Percentiles rank a stretch among this genome's conserved stretches.
Conservation (phyloP, 2,329 filamentous ascomycete genomes). For the Fusarium liriodendri region DNA sequence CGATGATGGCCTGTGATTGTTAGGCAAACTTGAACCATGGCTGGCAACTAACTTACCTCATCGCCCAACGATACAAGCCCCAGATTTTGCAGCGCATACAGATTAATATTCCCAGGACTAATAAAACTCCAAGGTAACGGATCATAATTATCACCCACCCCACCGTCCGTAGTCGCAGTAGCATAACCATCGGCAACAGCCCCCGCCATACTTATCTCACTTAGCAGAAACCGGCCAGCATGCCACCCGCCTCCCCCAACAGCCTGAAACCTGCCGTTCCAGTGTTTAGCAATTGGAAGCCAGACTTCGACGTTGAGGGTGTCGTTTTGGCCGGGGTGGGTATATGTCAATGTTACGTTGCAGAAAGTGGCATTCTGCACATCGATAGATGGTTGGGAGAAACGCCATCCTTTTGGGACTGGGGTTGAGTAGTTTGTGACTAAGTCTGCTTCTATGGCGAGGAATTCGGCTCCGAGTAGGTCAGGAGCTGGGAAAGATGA, state of each 20-base stretch:
- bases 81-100: conserved; percentile 25
- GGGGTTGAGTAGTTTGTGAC: not conserved
- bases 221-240: conserved; percentile 18
- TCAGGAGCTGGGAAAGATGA: not conserved
- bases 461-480: not conserved
- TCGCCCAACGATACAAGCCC: conserved; percentile 17
- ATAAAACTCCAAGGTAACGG: conserved; percentile 15
- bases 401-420: not conserved
- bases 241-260: conserved; percentile 26
- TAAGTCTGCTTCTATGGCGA: not conserved
- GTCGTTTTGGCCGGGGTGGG: conserved; percentile 25
- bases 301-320: conserved; percentile 20
- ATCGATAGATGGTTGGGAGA: conserved; percentile 2
- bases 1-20: conserved; percentile 9
- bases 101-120: conserved; percentile 28
- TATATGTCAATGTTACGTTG: conserved; percentile 30
- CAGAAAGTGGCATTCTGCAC: conserved; percentile 19
- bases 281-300: conserved; percentile 10
- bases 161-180: conserved; percentile 24
- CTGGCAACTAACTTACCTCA: not conserved
- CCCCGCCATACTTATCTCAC: conserved; percentile 6
- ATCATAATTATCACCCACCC: not conserved
- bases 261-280: conserved; percentile 22
- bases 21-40: no score
- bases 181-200: conserved; percentile 28